phyloP scores from a whole-genome alignment of 495 filamentous ascomycete genomes.

The Penicillium waksmanii region DNA sequence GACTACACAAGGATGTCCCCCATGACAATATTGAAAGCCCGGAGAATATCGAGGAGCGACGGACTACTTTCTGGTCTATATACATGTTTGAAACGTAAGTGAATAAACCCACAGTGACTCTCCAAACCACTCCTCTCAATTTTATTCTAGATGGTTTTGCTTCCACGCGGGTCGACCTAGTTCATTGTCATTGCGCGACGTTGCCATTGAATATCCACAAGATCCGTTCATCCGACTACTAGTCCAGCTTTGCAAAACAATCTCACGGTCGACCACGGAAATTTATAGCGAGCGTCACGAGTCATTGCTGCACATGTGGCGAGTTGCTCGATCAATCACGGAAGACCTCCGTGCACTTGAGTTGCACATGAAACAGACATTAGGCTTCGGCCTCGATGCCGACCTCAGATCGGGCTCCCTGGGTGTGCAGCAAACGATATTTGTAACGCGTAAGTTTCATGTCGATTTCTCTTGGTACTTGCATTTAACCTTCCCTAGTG shows the following conservation, averaged over 20 bases:
- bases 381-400: slow-evolving; percentile 42
- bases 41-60: slow-evolving; percentile 39
- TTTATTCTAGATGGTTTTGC: slow-evolving; percentile 41
- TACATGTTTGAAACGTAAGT: slow-evolving; percentile 47
- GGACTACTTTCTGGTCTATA: slow-evolving; percentile 47
- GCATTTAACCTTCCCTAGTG: slow-evolving; percentile 29
- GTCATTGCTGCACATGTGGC: slow-evolving; percentile 50
- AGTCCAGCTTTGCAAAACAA: slow-evolving; percentile 36
- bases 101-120: too few relatives aligned
- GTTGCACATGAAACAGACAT: slow-evolving; percentile 28
- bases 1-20: slow-evolving; percentile 47
- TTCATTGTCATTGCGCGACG: slow-evolving; percentile 38
- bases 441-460: slow-evolving; percentile 36
- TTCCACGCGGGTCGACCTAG: slow-evolving; percentile 47
- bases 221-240: slow-evolving; percentile 41
- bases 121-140: neutral
- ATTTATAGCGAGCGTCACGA: slow-evolving; percentile 47
- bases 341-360: slow-evolving; percentile 41
- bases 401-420: slow-evolving; percentile 34
- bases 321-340: slow-evolving; percentile 41
- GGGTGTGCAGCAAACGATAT: slow-evolving; percentile 43
- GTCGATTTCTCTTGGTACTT: neutral
- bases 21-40: slow-evolving; percentile 26
- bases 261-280: slow-evolving; percentile 39
- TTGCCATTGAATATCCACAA: slow-evolving; percentile 38